Base-by-base conservation (phyloP, 345 rosid genomes). In the Aurinia saxatilis region DNA sequence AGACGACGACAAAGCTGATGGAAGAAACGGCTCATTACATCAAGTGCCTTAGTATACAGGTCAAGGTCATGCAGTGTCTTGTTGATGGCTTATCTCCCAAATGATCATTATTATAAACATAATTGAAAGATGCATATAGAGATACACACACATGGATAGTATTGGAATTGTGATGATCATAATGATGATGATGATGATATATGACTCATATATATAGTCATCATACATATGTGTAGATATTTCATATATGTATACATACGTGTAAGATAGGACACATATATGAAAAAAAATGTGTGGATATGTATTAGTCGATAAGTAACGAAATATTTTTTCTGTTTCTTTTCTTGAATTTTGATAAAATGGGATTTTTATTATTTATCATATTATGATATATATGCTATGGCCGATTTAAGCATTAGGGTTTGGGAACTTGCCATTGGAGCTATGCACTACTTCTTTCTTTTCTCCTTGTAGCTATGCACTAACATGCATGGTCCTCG, bases 11-110 rank as follows among this genome's bases (percentile, higher is more conserved):
- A 37, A 74, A 57, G 53, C 45, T 74, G 15, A 62, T 74, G 57
- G 74, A 68, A 50, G 77, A 74, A 30, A 74, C 77, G 30, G 70
- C 66, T 55, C 70, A 74, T 63, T 74, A 62, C 66, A 68, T 74
- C 27, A 63, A 68, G 50, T 74, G 77, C 27, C 74, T 74, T 48
- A 68, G 61, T 38, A 63, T 67, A 44, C 77, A 74, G 41, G 74
- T 73, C 19, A 62, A 50, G 39, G 68, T 73, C 56, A 73, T 73
- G 77, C 70, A 68, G 37, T 34, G 38, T 50, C 40, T 73, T 16
- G 74, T 69, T 56, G 63, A 73, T 67, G 56, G 70, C 27, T 49
- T 73, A 23, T 66, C 64, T 10, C 18, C 44, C 0, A 58, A 52
- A 54, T 71, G 60, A 71, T 71, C 11, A 49, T 50, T 40, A 50